Percentiles rank a stretch among this genome's conserved stretches.
phyloP scores from a whole-genome alignment of 2,329 filamentous ascomycete species.

The Ophiostoma sp. region DNA sequence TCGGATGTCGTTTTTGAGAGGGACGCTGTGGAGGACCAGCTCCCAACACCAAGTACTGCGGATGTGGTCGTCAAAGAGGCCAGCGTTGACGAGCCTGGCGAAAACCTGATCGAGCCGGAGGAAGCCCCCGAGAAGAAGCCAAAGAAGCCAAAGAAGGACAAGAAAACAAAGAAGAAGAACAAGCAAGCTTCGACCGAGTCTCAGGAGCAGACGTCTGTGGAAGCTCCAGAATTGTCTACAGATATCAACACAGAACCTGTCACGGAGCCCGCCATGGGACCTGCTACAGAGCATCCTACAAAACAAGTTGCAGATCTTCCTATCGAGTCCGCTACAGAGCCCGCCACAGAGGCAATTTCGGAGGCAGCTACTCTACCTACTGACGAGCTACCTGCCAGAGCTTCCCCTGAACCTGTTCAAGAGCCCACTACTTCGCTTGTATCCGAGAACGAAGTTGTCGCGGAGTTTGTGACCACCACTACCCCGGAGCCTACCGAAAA shows the following conservation, averaged over 20 bases:
- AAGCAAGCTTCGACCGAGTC: constrained; percentile 19
- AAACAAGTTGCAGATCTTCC: not conserved
- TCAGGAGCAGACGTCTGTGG: constrained; percentile 8
- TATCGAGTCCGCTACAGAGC: not conserved
- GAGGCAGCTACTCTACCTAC: not conserved
- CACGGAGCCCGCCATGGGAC: not conserved
- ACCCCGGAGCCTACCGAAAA: not conserved
- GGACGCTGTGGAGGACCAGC: not conserved
- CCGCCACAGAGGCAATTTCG: not conserved
- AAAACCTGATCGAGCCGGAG: not conserved
- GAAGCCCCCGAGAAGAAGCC: constrained; percentile 11
- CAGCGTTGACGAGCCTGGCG: not conserved
- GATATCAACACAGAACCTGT: not conserved
- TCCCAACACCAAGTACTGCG: not conserved
- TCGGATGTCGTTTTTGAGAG: not conserved
- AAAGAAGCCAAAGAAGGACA: constrained; percentile 36
- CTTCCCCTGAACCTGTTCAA: not conserved
- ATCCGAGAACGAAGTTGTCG: not conserved
- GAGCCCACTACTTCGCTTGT: not conserved
- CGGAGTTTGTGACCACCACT: not conserved
- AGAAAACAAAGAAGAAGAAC: constrained; percentile 28
- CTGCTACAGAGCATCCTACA: not conserved
- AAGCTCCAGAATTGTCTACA: not conserved
- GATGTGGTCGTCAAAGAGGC: not conserved
- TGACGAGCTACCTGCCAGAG: not conserved